phyloP scores from a whole-genome alignment of 805 yeast species.

The Saturnispora saitoi region DNA sequence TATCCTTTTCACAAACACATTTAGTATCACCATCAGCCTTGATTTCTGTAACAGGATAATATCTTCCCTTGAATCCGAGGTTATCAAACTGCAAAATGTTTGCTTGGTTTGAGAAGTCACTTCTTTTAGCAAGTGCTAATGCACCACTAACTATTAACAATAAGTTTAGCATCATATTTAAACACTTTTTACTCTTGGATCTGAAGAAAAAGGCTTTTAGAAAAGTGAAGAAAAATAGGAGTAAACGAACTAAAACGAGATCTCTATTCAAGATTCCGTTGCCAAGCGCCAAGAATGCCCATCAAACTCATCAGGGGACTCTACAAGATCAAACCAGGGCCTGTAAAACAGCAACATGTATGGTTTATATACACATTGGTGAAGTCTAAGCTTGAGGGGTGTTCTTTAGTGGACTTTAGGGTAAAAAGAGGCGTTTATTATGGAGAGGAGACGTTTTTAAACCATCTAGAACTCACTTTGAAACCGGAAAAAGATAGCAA shows the following conservation, averaged over 20 bases:
- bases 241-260: neutral
- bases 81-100: slow-evolving; percentile 42
- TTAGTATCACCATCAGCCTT: slow-evolving; percentile 33
- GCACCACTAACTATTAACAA: neutral
- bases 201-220: neutral
- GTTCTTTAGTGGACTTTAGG: slow-evolving; percentile 14
- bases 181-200: neutral
- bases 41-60: slow-evolving; percentile 37
- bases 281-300: neutral
- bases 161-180: neutral
- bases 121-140: neutral
- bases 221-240: neutral
- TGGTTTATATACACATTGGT: slow-evolving; percentile 16
- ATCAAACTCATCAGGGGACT: neutral
- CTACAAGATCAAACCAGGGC: slow-evolving; percentile 14
- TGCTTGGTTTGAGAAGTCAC: slow-evolving; percentile 23
- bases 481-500: slow-evolving; percentile 33
- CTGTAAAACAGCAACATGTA: slow-evolving; percentile 16
- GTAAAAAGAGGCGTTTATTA: slow-evolving; percentile 13
- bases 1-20: slow-evolving; percentile 40
- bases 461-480: slow-evolving; percentile 12
- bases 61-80: slow-evolving; percentile 48
- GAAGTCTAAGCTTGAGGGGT: neutral
- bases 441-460: slow-evolving; percentile 11
- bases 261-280: neutral